Evolutionary conservation across 1,284 basidiomycete genomes (phyloP).

Genomic region (Trichosporon faecale): DNA sequence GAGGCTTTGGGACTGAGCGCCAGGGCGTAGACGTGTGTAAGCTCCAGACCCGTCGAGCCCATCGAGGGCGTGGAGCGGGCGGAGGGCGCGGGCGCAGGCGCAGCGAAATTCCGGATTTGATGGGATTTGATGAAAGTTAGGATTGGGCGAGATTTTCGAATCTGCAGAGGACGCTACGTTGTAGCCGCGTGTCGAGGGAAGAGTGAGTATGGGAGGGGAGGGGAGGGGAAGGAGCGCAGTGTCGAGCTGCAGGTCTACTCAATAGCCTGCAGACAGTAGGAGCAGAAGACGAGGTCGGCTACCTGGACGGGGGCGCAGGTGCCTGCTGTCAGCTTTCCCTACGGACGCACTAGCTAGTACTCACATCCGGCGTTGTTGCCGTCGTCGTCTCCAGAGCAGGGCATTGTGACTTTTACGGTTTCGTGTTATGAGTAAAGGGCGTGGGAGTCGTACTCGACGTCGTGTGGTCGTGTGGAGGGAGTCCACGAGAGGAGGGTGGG

Average conservation of each 20-base stretch:
- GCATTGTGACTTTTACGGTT: neutral
- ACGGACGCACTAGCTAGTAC: neutral
- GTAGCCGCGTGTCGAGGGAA: no score
- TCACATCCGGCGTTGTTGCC: conserved; percentile 3
- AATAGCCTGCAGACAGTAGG: neutral
- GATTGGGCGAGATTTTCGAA: no score
- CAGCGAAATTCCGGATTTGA: no score
- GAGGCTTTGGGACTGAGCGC: no score
- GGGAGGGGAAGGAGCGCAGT: neutral
- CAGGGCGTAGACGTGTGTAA: no score
- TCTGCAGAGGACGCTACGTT: no score
- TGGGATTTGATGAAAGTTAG: no score
- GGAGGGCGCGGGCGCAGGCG: no score
- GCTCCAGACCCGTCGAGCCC: no score
- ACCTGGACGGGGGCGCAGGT: neutral
- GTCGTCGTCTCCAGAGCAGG: neutral
- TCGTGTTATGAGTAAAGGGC: neutral
- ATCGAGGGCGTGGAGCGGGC: no score
- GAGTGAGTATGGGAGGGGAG: no score
- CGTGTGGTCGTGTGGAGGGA: neutral
- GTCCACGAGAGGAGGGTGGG: neutral
- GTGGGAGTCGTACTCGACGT: neutral
- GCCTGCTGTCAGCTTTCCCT: neutral
- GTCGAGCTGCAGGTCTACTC: neutral
- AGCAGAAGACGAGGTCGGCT: neutral